phyloP scores from a whole-genome alignment of 352 stramenopile species.

The Globisporangium paddicum region DNA sequence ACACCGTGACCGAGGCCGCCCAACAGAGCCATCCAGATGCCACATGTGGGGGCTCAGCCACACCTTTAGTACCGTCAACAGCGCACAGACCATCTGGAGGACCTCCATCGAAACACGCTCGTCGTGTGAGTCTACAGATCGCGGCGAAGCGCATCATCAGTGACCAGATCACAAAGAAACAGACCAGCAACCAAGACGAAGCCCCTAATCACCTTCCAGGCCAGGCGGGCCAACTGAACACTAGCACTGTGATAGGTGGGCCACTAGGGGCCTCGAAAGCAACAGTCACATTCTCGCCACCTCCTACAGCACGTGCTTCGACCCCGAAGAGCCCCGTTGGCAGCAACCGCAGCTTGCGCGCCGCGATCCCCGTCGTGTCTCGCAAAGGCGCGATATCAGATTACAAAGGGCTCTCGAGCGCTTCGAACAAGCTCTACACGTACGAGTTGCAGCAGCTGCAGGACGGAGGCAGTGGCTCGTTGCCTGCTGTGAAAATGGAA shows the following conservation, averaged over 20 bases:
- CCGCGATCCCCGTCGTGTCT: background rate
- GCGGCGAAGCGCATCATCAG: constrained; percentile 33
- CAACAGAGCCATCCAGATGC: constrained; percentile 8
- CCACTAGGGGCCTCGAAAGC: background rate
- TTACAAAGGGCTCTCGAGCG: constrained; percentile 26
- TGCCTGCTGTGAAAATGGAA: constrained; percentile 36
- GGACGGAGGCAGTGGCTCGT: constrained; percentile 8
- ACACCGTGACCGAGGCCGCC: constrained; percentile 17
- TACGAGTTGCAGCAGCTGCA: constrained; percentile 22
- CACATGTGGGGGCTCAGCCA: background rate
- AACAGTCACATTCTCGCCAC: background rate
- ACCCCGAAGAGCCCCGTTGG: constrained; percentile 1
- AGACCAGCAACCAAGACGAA: constrained; percentile 20
- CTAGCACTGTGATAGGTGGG: background rate
- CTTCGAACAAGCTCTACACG: constrained; percentile 30
- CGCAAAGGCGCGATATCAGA: constrained; percentile 34
- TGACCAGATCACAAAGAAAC: background rate
- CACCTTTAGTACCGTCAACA: background rate
- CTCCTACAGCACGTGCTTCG: background rate
- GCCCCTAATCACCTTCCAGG: background rate
- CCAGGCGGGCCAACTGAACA: background rate
- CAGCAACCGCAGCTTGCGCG: background rate
- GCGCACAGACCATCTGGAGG: background rate
- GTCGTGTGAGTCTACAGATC: constrained; percentile 26
- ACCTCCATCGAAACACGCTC: background rate